A percentile compares a stretch with the other conserved stretches of the same genome.
Evolutionary conservation across 2,329 filamentous ascomycete species (phyloP).

Genomic region (Chaetomium olivaceum): DNA sequence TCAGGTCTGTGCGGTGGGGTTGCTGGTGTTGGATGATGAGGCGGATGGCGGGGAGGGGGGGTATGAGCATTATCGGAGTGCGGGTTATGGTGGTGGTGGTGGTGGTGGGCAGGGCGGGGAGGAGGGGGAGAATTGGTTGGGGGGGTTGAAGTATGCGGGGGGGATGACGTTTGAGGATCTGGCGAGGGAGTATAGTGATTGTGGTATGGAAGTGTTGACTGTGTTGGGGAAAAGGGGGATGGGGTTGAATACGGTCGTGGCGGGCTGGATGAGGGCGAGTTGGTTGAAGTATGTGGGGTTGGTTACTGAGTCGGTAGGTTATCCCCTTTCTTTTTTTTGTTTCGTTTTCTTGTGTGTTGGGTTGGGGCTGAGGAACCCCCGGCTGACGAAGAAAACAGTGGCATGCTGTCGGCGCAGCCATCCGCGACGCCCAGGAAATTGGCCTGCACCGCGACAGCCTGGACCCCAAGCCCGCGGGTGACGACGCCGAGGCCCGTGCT

Average conservation of each 20-base stretch:
- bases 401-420: constrained; percentile 57
- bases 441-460: constrained; percentile 57
- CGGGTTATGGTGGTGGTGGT: too few species aligned
- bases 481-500: constrained; percentile 52
- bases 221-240: constrained; percentile 60
- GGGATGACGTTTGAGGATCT: constrained; percentile 63
- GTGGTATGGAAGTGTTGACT: constrained; percentile 53
- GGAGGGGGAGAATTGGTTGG: constrained; percentile 40
- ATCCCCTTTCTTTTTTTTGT: not conserved
- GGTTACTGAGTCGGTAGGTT: constrained; percentile 57
- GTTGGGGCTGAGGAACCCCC: not conserved
- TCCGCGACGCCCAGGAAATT: constrained; percentile 63
- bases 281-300: constrained; percentile 61
- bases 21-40: constrained; percentile 52
- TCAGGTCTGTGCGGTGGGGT: constrained; percentile 56
- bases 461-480: constrained; percentile 50
- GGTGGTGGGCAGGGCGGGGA: not conserved
- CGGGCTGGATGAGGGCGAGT: constrained; percentile 56
- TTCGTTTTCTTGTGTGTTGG: not conserved
- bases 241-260: constrained; percentile 57
- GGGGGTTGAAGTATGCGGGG: constrained; percentile 58
- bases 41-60: too few species aligned
- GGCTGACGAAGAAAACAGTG: constrained; percentile 42
- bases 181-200: constrained; percentile 61
- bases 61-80: not conserved